phyloP scores from a whole-genome alignment of 2,329 filamentous ascomycete genomes.

The Sporothrix luriei region DNA sequence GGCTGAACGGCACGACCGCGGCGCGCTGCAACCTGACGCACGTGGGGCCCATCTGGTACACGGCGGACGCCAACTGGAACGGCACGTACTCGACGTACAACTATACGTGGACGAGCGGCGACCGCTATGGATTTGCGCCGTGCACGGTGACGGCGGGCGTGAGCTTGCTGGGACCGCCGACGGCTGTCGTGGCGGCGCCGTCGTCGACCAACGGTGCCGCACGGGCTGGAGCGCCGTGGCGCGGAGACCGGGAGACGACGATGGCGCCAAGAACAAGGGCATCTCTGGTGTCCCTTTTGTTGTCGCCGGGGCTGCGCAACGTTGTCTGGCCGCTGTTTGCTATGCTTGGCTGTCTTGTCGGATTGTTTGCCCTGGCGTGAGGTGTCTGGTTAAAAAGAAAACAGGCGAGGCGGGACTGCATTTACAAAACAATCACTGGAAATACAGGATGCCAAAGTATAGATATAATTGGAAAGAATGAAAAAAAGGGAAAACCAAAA shows the following conservation, averaged over 20 bases:
- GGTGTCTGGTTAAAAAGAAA: not conserved
- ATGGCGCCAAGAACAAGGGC: not conserved
- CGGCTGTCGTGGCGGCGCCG: constrained; percentile 25
- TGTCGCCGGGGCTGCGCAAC: constrained; percentile 18
- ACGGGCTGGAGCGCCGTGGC: not conserved
- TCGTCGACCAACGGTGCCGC: constrained; percentile 24
- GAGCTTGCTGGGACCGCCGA: constrained; percentile 34
- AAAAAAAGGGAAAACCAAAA: not conserved
- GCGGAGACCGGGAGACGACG: not conserved
- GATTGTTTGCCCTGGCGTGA: constrained; percentile 22
- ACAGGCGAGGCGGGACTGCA: not conserved
- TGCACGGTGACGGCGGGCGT: constrained; percentile 39
- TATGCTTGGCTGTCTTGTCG: constrained; percentile 17
- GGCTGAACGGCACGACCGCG: constrained; percentile 38
- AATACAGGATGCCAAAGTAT: not conserved
- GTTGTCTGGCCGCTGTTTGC: constrained; percentile 23
- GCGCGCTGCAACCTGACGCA: constrained; percentile 40
- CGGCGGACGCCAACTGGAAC: constrained; percentile 37
- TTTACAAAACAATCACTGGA: not conserved
- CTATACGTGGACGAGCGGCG: constrained; percentile 41
- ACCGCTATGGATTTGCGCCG: constrained; percentile 39
- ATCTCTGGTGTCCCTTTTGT: not conserved
- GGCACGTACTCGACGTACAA: constrained; percentile 39
- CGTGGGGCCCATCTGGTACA: constrained; percentile 39
- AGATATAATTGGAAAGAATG: not conserved